These are phyloP conservation scores for Acanthamoeba culbertsoni DNA, from an alignment of 208 protist species.

Conservation along the genomic window DNA sequence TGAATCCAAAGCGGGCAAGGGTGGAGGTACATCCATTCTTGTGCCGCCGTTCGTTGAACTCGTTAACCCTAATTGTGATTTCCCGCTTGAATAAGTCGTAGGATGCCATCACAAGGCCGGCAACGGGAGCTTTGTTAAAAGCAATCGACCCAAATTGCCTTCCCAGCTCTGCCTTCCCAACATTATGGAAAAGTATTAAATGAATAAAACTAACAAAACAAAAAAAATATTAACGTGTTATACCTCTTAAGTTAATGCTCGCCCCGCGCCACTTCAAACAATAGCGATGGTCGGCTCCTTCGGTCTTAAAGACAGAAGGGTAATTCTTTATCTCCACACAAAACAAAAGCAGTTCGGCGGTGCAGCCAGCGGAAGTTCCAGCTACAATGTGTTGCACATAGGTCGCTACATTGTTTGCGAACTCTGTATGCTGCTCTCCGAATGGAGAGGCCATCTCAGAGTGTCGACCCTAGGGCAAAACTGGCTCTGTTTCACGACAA, in stretches of 20 bases:
- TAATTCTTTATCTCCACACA: background rate
- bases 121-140: background rate
- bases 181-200: background rate
- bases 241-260: background rate
- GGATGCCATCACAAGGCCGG: slow-evolving; percentile 2
- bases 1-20: background rate
- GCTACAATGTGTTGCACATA: slow-evolving; percentile 33
- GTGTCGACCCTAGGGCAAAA: background rate
- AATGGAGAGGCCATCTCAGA: background rate
- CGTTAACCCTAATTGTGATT: background rate
- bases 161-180: background rate
- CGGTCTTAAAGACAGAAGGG: background rate
- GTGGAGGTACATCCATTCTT: background rate
- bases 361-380: slow-evolving; percentile 1
- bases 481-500: background rate
- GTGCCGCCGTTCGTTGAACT: background rate
- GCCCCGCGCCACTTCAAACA: background rate
- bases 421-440: no score
- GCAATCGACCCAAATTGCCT: background rate
- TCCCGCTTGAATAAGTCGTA: slow-evolving; percentile 41
- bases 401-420: background rate
- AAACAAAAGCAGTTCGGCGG: slow-evolving; percentile 4
- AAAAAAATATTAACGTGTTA: background rate
- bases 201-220: background rate
- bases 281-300: background rate